Conservation (phyloP, 495 filamentous ascomycete genomes). For the Lepraria neglecta region DNA sequence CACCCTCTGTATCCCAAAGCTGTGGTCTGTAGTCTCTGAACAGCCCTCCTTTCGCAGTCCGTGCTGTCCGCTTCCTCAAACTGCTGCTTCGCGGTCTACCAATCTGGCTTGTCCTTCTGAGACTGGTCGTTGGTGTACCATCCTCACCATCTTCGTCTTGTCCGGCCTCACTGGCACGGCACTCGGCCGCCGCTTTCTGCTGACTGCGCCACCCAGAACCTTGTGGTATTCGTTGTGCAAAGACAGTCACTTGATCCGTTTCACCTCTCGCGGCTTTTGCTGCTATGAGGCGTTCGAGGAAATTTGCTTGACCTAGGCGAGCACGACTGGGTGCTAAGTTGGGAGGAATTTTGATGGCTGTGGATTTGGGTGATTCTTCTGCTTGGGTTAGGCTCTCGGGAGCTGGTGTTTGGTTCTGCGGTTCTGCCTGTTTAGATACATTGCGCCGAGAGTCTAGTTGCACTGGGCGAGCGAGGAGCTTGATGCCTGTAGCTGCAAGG, state of each 20-base stretch:
- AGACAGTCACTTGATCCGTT: constrained; percentile 36
- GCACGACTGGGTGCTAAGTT: constrained; percentile 4
- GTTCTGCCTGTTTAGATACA: background rate
- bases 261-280: constrained; percentile 43
- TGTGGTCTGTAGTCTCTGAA: constrained; percentile 17
- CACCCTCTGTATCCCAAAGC: constrained; percentile 10
- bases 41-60: constrained; percentile 14
- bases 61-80: background rate
- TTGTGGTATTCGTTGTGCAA: constrained; percentile 11
- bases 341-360: constrained; percentile 15
- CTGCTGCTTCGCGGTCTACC: constrained; percentile 7
- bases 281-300: constrained; percentile 40
- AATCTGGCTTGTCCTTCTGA: background rate
- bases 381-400: background rate
- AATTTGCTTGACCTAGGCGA: constrained; percentile 39
- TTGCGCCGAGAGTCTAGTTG: constrained; percentile 29
- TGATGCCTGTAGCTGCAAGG: constrained; percentile 52
- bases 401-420: background rate
- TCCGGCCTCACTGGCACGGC: background rate
- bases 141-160: background rate
- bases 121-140: background rate
- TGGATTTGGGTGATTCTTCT: background rate
- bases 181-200: background rate
- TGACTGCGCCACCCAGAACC: constrained; percentile 23
- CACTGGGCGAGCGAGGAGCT: constrained; percentile 42